phyloP scores from a whole-genome alignment of 2,329 filamentous ascomycete species.

The Epichloe festucae region DNA sequence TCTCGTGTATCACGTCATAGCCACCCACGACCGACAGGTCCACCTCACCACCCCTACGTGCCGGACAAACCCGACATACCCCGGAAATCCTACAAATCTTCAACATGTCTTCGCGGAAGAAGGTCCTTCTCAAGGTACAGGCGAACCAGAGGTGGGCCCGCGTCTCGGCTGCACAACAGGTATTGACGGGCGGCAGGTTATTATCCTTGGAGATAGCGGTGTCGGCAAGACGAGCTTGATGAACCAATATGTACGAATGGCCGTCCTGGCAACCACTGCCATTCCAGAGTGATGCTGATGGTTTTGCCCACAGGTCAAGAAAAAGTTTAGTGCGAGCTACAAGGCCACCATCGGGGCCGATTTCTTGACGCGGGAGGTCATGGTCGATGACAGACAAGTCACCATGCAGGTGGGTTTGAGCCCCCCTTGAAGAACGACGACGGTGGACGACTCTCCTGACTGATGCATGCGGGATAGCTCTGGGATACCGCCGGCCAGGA shows the following conservation, averaged over 20 bases:
- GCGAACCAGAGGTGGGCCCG: too few relatives aligned
- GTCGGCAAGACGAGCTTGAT: conserved; percentile 99
- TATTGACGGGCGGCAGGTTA: conserved; percentile 51
- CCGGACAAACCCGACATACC: neutral
- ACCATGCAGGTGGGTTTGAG: conserved; percentile 73
- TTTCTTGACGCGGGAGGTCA: conserved; percentile 94
- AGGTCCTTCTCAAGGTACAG: conserved; percentile 76
- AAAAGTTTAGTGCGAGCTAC: conserved; percentile 99
- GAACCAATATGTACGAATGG: conserved; percentile 93
- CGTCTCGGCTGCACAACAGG: neutral
- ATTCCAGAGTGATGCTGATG: conserved; percentile 6
- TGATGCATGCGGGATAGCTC: conserved; percentile 41
- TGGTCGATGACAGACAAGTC: conserved; percentile 92
- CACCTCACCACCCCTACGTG: neutral
- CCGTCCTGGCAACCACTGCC: conserved; percentile 4
- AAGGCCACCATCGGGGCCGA: conserved; percentile 98
- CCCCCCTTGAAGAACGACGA: too few relatives aligned
- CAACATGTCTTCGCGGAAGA: conserved; percentile 71
- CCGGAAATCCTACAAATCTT: conserved; percentile 5
- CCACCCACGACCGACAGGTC: neutral
- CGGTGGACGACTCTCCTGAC: neutral
- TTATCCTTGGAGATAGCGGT: conserved; percentile 96
- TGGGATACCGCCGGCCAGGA: conserved; percentile 98
- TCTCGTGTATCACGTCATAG: conserved; percentile 4
- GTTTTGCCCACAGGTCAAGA: conserved; percentile 66